Percentiles rank a stretch among this genome's conserved stretches.
These are phyloP conservation scores for Podaxis pistillaris DNA, from an alignment of 768 basidiomycete genomes.

Conservation along the genomic window DNA sequence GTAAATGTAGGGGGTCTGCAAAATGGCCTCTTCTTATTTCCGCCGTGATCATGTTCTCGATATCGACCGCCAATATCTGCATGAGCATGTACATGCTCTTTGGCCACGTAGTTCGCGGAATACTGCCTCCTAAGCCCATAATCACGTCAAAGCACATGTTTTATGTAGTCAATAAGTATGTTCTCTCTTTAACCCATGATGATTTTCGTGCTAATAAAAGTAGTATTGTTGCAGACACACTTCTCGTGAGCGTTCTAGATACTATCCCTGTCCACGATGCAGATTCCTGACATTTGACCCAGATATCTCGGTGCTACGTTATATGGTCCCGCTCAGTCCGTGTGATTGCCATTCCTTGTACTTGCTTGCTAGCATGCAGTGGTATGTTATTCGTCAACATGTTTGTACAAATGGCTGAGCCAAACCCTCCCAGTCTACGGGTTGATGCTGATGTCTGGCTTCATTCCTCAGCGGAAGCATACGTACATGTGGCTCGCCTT, in stretches of 20 bases:
- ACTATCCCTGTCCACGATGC: background rate
- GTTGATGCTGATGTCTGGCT: conserved; percentile 21
- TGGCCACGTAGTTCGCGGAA: conserved; percentile 17
- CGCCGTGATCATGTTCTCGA: conserved; percentile 32
- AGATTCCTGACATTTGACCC: background rate
- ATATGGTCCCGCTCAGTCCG: conserved; percentile 32
- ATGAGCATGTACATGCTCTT: conserved; percentile 32
- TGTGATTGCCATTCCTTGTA: conserved; percentile 25
- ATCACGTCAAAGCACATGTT: conserved; percentile 33
- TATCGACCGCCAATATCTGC: conserved; percentile 32
- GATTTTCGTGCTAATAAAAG: background rate
- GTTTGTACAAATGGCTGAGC: background rate
- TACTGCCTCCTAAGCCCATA: conserved; percentile 16
- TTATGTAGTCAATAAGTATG: conserved; percentile 38
- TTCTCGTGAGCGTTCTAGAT: conserved; percentile 8
- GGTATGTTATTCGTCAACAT: conserved; percentile 20
- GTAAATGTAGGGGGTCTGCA: conserved; percentile 18
- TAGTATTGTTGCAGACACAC: conserved; percentile 16
- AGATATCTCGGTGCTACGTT: conserved; percentile 36
- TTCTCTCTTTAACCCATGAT: background rate
- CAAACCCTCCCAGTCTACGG: background rate
- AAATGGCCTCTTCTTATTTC: conserved; percentile 29
- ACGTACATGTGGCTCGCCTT: conserved; percentile 32
- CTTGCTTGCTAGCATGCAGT: conserved; percentile 30
- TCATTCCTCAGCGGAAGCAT: conserved; percentile 20